Evolutionary conservation across 129 eudicot species (phyloP).

Genomic region (Smallanthus sonchifolius): DNA sequence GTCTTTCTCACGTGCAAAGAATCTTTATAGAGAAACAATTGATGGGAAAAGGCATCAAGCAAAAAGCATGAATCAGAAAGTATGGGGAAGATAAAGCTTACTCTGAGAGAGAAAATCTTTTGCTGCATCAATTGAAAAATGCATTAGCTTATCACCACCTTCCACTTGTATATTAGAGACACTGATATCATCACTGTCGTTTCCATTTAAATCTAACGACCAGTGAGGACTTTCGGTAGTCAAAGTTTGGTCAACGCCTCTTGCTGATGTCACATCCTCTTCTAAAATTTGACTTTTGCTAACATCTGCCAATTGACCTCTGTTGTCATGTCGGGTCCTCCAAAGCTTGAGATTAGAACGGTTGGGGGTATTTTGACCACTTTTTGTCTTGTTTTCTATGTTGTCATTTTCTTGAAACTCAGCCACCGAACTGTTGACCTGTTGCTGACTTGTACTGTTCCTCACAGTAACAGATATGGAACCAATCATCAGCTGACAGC

Average conservation of each 20-base stretch:
- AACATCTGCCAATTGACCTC: slow-evolving; percentile 29
- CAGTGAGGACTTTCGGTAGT: slow-evolving; percentile 21
- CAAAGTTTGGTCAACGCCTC: slow-evolving; percentile 23
- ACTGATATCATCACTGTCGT: slow-evolving; percentile 2
- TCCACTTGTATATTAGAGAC: slow-evolving; percentile 12
- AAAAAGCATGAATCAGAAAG: neutral
- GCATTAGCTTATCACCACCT: slow-evolving; percentile 9
- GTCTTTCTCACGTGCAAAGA: neutral
- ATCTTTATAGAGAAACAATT: neutral
- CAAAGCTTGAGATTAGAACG: slow-evolving; percentile 44
- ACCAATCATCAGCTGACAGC: slow-evolving; percentile 72
- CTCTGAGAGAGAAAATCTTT: slow-evolving; percentile 66
- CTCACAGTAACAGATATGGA: slow-evolving; percentile 67
- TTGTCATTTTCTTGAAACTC: slow-evolving; percentile 22
- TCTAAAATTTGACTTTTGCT: slow-evolving; percentile 27
- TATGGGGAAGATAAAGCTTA: slow-evolving; percentile 29
- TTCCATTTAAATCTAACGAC: slow-evolving; percentile 22
- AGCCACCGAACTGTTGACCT: slow-evolving; percentile 21
- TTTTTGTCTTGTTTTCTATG: slow-evolving; percentile 30
- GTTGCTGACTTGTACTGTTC: slow-evolving; percentile 28
- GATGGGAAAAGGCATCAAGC: neutral
- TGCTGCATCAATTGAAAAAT: slow-evolving; percentile 42
- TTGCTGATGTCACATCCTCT: slow-evolving; percentile 26
- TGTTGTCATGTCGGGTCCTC: slow-evolving; percentile 38
- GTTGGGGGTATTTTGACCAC: slow-evolving; percentile 20